Conservation (phyloP, 2,329 filamentous ascomycete species). For the Waltergamsia citrina region DNA sequence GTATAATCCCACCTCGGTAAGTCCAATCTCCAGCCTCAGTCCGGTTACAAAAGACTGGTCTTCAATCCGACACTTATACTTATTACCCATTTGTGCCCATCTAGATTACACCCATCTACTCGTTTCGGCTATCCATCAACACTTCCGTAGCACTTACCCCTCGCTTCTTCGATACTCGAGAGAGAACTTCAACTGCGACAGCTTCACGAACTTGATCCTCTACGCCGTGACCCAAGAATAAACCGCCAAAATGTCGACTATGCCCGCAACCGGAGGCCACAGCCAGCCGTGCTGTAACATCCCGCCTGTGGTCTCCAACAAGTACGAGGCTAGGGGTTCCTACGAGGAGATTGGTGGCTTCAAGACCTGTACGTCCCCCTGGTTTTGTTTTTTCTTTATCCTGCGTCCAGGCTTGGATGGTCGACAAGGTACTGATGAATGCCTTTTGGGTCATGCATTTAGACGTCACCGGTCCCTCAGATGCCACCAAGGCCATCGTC, state of each 20-base stretch:
- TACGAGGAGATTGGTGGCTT: conserved; percentile 47
- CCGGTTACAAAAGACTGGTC: too few relatives aligned
- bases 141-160: too few relatives aligned
- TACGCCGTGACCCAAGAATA: neutral
- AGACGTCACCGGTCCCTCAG: conserved; percentile 38
- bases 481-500: conserved; percentile 49
- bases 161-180: too few relatives aligned
- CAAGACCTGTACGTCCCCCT: conserved; percentile 41
- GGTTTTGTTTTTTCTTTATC: neutral
- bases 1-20: too few relatives aligned
- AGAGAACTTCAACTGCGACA: too few relatives aligned
- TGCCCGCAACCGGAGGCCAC: conserved; percentile 32
- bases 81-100: too few relatives aligned
- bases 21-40: too few relatives aligned
- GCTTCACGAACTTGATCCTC: too few relatives aligned
- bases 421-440: neutral
- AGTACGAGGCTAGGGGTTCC: conserved; percentile 44
- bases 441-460: too few relatives aligned
- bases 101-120: too few relatives aligned
- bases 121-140: too few relatives aligned
- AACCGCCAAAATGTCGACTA: conserved; percentile 28
- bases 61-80: too few relatives aligned
- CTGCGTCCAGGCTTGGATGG: neutral
- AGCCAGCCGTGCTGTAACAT: conserved; percentile 49
- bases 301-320: conserved; percentile 45